Base-by-base conservation (phyloP, 1,284 basidiomycete genomes). In the Tilletiaria anomala region DNA sequence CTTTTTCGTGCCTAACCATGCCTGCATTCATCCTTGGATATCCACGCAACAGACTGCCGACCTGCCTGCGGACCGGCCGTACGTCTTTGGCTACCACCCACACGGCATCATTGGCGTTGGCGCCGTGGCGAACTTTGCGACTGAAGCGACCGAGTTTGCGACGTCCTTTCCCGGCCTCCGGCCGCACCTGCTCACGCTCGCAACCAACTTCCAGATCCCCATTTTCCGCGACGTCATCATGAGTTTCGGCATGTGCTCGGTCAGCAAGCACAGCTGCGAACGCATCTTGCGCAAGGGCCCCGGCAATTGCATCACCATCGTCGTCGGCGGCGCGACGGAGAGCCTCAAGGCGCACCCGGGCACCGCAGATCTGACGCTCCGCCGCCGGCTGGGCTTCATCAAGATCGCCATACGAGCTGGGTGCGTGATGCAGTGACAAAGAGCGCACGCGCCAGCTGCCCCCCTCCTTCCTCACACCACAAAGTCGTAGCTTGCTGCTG, bases 301-400 rank as follows among this genome's bases (percentile, higher is more conserved):
- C 1, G 75, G 74, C 4, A 68, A 62, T 23, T 78, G 84, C 0
- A 88, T 94, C 58, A 83, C 83, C 2, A 97, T 99, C 47, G 91
- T 99, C 1, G 82, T 99, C 0, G 91, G 91, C 2, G 93, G 91
- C 11, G 93, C 93, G 0, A 81, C 88, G 5, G 93, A 97, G 72
- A 86, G 82, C 62, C 69, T 99, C 56, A 82, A 78, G 54, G 91
- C 91, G 5, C 83, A 80, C 56, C 93, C 91, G 0, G 93, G 91
- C 14, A 96, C 89, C 15, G 84, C 84, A 32, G 87, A 96, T 70
- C 69, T 97, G 66, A 96, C 89, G 2, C 69, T 99, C 48, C 75
- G 79, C 64, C 79, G 49, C 22, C 44, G 65, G 24, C 65, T 84
- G 46, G 88, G 89, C 0, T 99, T 99, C 63, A 89, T 99, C 69